Conservation (phyloP, 768 basidiomycete species). For the Pholiota microspora region DNA sequence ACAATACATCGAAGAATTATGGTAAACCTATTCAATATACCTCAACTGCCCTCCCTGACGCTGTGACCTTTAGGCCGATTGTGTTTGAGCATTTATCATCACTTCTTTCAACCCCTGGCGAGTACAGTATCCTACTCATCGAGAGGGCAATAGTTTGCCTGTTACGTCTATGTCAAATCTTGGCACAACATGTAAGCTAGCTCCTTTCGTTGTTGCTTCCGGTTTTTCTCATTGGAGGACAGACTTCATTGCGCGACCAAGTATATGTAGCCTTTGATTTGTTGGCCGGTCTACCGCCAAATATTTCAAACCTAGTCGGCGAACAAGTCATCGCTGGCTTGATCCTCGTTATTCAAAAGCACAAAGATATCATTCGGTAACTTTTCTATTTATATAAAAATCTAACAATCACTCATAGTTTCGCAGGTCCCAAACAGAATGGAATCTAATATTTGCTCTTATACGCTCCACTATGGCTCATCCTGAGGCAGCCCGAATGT, state of each 20-base stretch:
- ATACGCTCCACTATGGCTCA: conserved; percentile 84
- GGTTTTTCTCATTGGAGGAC: conserved; percentile 2
- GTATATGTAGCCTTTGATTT: conserved; percentile 93
- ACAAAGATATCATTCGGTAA: conserved; percentile 72
- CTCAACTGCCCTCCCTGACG: not conserved
- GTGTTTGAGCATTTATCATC: conserved; percentile 91
- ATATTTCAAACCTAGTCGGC: conserved; percentile 79
- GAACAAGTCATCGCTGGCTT: conserved; percentile 91
- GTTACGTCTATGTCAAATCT: conserved; percentile 77
- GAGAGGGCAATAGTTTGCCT: conserved; percentile 92
- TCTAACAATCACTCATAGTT: conserved; percentile 2
- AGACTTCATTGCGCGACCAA: conserved; percentile 89
- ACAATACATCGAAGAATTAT: conserved; percentile 82
- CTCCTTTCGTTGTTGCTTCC: not conserved
- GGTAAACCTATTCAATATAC: conserved; percentile 46
- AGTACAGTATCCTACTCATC: conserved; percentile 88
- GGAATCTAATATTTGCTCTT: conserved; percentile 89
- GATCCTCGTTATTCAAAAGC: conserved; percentile 72
- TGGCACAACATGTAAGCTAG: conserved; percentile 69
- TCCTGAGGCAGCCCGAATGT: conserved; percentile 81
- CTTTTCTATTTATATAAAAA: not conserved
- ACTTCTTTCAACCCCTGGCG: conserved; percentile 69
- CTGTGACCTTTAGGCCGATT: conserved; percentile 66
- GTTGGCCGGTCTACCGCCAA: conserved; percentile 73
- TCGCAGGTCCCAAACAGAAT: conserved; percentile 85